phyloP scores from a whole-genome alignment of 192 early-diverging fungal species.

The Coemansia sp. region DNA sequence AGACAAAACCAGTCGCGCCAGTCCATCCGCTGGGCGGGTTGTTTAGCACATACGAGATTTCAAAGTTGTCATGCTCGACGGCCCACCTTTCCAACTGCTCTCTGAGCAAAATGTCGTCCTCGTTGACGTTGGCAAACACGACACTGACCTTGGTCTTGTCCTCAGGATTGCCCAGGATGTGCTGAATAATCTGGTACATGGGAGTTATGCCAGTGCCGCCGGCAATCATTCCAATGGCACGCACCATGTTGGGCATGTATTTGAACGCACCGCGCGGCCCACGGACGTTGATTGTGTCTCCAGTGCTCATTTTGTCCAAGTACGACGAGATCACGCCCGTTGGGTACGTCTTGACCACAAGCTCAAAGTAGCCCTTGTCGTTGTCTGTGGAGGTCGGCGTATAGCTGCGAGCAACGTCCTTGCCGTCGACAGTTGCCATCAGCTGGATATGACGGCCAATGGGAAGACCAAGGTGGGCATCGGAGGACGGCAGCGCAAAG shows the following conservation, averaged over 20 bases:
- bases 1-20: constrained; percentile 83
- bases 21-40: constrained; percentile 75
- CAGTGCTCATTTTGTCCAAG: constrained; percentile 64
- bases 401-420: constrained; percentile 82
- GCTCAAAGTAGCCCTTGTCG: constrained; percentile 83
- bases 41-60: constrained; percentile 82
- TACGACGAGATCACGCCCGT: constrained; percentile 76
- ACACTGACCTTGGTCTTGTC: constrained; percentile 85
- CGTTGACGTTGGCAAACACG: constrained; percentile 89
- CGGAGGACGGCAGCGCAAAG: constrained; percentile 70
- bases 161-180: constrained; percentile 76
- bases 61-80: constrained; percentile 70
- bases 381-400: constrained; percentile 85
- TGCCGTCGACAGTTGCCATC: constrained; percentile 78
- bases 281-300: constrained; percentile 70
- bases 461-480: constrained; percentile 77
- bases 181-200: constrained; percentile 92
- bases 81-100: constrained; percentile 78
- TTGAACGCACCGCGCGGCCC: constrained; percentile 90
- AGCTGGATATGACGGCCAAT: constrained; percentile 93
- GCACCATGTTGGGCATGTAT: constrained; percentile 79
- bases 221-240: constrained; percentile 85
- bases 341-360: constrained; percentile 90
- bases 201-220: constrained; percentile 96
- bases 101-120: constrained; percentile 83